Percentiles rank a stretch among this genome's conserved stretches.
phyloP scores from a whole-genome alignment of 2,329 filamentous ascomycete species.

The Zasmidium angulare region DNA sequence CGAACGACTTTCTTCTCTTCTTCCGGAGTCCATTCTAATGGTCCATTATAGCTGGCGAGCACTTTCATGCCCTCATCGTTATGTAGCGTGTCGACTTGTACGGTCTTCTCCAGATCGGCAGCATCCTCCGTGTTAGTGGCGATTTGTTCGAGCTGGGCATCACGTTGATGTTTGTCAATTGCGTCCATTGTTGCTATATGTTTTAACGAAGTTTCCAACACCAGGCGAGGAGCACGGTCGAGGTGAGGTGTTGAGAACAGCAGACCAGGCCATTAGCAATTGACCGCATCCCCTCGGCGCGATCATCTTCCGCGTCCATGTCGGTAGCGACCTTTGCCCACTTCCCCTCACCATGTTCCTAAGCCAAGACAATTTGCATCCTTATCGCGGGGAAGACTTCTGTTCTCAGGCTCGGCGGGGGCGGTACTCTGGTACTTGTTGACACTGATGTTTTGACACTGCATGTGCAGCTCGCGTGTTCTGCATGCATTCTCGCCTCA shows the following conservation, averaged over 20 bases:
- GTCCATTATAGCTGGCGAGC: slow-evolving; percentile 6
- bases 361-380: neutral
- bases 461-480: neutral
- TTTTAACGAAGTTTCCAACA: neutral
- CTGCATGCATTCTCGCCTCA: neutral
- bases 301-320: too few relatives aligned
- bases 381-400: neutral
- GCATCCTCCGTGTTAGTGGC: slow-evolving; percentile 6
- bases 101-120: slow-evolving; percentile 4
- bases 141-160: slow-evolving; percentile 4
- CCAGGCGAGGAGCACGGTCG: neutral
- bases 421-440: neutral
- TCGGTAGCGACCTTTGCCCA: neutral
- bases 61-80: slow-evolving; percentile 12
- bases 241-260: neutral
- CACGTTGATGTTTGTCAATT: neutral
- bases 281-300: neutral
- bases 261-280: neutral
- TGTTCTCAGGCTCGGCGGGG: neutral
- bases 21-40: slow-evolving; percentile 39
- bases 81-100: slow-evolving; percentile 11
- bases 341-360: neutral
- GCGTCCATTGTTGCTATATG: neutral
- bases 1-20: slow-evolving; percentile 43
- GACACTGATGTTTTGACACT: neutral